Evolutionary conservation across 148 eudicot genomes (phyloP).

Genomic region (Chenopodium formosanum): DNA sequence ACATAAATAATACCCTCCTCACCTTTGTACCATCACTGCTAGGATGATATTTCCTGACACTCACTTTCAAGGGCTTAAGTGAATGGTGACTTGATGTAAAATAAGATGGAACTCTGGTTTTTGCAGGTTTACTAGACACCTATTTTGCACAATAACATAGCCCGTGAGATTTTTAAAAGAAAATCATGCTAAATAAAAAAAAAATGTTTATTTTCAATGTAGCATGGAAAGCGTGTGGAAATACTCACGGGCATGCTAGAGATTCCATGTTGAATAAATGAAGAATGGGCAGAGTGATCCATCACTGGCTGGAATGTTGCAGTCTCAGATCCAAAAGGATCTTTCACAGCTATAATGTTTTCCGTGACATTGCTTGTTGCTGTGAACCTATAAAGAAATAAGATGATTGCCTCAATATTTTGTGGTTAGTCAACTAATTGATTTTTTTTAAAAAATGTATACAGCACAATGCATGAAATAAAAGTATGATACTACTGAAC

Average conservation of each 20-base stretch:
- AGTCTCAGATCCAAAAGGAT: constrained; percentile 52
- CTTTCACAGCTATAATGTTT: constrained; percentile 28
- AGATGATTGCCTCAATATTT: background rate
- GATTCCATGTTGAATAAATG: constrained; percentile 51
- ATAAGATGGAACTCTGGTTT: constrained; percentile 37
- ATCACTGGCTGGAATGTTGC: constrained; percentile 26
- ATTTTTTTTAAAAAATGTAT: too few species aligned
- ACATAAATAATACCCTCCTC: constrained; percentile 14
- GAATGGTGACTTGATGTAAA: constrained; percentile 44
- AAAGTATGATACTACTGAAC: background rate
- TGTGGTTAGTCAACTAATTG: background rate
- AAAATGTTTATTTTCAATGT: background rate
- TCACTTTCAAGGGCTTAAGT: constrained; percentile 29
- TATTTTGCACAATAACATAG: constrained; percentile 27
- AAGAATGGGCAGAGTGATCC: constrained; percentile 18
- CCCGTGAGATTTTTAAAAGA: background rate
- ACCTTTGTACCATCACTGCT: constrained; percentile 55
- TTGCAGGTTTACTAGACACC: constrained; percentile 51
- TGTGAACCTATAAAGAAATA: constrained; percentile 7
- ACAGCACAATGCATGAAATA: background rate
- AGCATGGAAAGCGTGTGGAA: background rate
- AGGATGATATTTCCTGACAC: constrained; percentile 43
- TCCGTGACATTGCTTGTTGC: constrained; percentile 16
- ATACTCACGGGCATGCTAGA: constrained; percentile 67
- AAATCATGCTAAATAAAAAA: background rate